Base-by-base conservation (phyloP, 768 basidiomycete genomes). In the Tricholoma matsutake region DNA sequence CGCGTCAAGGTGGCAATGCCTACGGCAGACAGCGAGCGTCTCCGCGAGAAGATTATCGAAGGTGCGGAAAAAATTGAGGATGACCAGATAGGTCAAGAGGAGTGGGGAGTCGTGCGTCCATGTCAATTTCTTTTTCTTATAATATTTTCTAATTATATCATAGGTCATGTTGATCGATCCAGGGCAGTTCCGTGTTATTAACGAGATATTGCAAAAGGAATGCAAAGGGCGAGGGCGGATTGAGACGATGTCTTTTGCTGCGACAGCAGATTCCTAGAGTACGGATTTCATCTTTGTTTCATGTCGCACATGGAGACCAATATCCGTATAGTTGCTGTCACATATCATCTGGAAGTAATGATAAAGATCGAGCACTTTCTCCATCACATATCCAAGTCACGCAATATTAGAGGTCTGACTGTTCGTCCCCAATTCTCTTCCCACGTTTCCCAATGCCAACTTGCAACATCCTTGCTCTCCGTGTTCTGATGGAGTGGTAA, bases 81-180 rank as follows among this genome's bases (percentile, higher is more conserved):
- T 61, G 89, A 92, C 59, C 88, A 93, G 61, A 86, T 82, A 63
- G 83, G 83, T 32, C 73, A 81, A 59, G 82, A 86, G 11, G 88
- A 93, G 62, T 97, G 94, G 93, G 89, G 94, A 76, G 83, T 87
- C 64, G 96, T 98, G 72, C 72, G 93, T 78, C 29, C 13, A 20
- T 57, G 7, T 13, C 18, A 13, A 51, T 47, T 34, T 53, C 7
- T 13, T 29, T 47, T 34, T 53, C 7, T 13, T 29, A 41, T 41
- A 37, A 43, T 49, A 41, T 51, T 41, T 29, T 41, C 8, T 5
- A 18, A 39, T 16, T 32, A 6, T 29, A 59, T 67, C 34, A 59
- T 67, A 98, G 96, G 84, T 89, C 52, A 82, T 96, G 78, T 81
- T 96, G 58, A 98, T 98, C 62, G 95, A 98, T 71, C 96, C 97